Percentiles rank a stretch among this genome's conserved stretches.
Conservation (phyloP, 495 filamentous ascomycete species). For the Oleoguttula mirabilis region DNA sequence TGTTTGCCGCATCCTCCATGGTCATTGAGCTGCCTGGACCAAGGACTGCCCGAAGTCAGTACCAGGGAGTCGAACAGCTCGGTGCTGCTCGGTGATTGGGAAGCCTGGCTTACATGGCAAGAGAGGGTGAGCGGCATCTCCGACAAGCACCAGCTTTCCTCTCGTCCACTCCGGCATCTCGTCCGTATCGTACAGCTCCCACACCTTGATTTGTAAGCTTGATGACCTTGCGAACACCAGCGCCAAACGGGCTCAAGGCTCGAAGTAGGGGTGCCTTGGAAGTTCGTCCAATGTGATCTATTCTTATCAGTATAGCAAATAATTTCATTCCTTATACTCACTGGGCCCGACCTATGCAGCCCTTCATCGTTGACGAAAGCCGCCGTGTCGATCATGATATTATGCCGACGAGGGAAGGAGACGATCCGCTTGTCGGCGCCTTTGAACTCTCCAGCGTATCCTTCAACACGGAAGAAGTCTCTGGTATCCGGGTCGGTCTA, state of each 20-base stretch:
- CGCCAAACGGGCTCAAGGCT: background rate
- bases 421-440: background rate
- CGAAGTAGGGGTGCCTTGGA: background rate
- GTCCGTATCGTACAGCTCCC: background rate
- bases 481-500: background rate
- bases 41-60: too few species aligned
- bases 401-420: background rate
- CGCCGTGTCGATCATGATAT: background rate
- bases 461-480: background rate
- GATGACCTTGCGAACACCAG: background rate
- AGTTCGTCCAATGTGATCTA: background rate
- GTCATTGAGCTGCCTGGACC: too few species aligned
- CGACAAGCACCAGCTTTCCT: constrained; percentile 6
- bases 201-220: background rate
- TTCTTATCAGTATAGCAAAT: too few species aligned
- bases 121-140: constrained; percentile 5
- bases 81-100: too few species aligned
- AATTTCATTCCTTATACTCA: too few species aligned
- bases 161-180: constrained; percentile 2
- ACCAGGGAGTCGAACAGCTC: too few species aligned
- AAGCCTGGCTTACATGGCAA: too few species aligned
- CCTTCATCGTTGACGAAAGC: background rate
- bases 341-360: background rate
- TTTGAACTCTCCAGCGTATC: background rate
- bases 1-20: too few species aligned